A percentile compares a stretch with the other conserved stretches of the same genome.
Evolutionary conservation across 1,284 basidiomycete genomes (phyloP).

Genomic region (Trichosporon faecale): DNA sequence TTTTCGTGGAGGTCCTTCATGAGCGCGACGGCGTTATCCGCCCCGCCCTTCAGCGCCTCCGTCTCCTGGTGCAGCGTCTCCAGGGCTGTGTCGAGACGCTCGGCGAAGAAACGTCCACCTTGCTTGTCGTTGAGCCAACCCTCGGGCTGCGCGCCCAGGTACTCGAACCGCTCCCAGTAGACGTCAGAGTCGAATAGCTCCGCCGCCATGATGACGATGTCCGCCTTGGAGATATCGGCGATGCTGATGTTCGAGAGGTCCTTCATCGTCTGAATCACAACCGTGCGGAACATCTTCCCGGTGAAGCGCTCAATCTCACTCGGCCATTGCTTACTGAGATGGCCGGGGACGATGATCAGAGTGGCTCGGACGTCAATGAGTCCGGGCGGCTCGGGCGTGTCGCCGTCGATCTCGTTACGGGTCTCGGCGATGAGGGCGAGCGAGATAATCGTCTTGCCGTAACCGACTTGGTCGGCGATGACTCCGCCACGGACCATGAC

Average conservation of each 20-base stretch:
- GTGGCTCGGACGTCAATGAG: conserved; percentile 70
- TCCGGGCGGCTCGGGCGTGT: conserved; percentile 55
- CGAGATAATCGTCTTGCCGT: conserved; percentile 94
- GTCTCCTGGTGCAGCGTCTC: conserved; percentile 64
- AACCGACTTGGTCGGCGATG: conserved; percentile 91
- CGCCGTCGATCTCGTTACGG: conserved; percentile 52
- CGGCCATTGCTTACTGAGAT: conserved; percentile 85
- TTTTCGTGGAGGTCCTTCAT: conserved; percentile 59
- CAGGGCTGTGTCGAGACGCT: conserved; percentile 65
- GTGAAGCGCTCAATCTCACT: conserved; percentile 79
- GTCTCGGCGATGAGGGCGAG: conserved; percentile 72
- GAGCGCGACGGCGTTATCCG: conserved; percentile 60
- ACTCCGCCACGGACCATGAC: conserved; percentile 81
- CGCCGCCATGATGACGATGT: conserved; percentile 82
- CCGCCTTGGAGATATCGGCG: conserved; percentile 71
- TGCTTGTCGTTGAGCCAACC: conserved; percentile 43
- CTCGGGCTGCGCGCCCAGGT: conserved; percentile 58
- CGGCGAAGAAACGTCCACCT: conserved; percentile 87
- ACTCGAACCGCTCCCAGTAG: conserved; percentile 60
- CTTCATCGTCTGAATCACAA: conserved; percentile 64
- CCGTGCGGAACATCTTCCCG: conserved; percentile 57
- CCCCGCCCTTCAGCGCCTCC: conserved; percentile 60
- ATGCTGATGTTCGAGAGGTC: conserved; percentile 75
- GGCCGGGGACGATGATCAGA: conserved; percentile 81
- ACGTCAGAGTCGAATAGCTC: conserved; percentile 74